Base-by-base conservation (phyloP, 2,329 filamentous ascomycete genomes). In the Hypoxylon sp. region DNA sequence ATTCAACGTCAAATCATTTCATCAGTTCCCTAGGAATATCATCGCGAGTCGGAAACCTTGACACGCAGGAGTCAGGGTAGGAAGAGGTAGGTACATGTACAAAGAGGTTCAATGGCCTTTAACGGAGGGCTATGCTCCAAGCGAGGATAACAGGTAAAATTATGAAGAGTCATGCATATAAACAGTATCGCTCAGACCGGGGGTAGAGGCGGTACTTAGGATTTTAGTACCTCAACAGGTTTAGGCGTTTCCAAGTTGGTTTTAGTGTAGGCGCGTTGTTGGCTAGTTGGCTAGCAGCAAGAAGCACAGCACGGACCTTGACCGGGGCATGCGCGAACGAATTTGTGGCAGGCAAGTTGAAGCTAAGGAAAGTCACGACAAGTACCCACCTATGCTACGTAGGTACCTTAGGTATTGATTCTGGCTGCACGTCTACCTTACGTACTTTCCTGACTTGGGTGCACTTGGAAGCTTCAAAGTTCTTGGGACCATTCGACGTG, bases 1-100 rank as follows among this genome's bases (percentile, higher is more conserved):
- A 73, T 66, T 67, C 64, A 61, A 74, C 72, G 72, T 74, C 73
- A 74, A 73, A 74, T 71, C 63, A 71, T 63, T 68, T 71, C 63
- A 67, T 65, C 64, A 70, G 62, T 67, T 67, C 55, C 56, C 17
- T 54, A 59, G 60, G 52, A 62, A 58, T 51, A 68, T 52, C 52
- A 57, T 19, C 63, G 63, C 66, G 68, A 71, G 65, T 72, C 70
- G 70, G 63, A 42, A 5, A 59, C 60, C 60, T 65, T 63, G 65
- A 68, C 52, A 65, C 62, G 61, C 65, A 70, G 65, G 70, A 72
- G 70, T 72, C 68, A 72, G 70, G 68, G 62, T 65, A 50, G 31
- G 24, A 31, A 46, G 13, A n/a, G 37, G 24, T 19, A 69, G 53
- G 68, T 70, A 67, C 65, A 63, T 33, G 53, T 66, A 70, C 67